phyloP scores from a whole-genome alignment of 2,329 filamentous ascomycete genomes.

The Alternaria sp. region DNA sequence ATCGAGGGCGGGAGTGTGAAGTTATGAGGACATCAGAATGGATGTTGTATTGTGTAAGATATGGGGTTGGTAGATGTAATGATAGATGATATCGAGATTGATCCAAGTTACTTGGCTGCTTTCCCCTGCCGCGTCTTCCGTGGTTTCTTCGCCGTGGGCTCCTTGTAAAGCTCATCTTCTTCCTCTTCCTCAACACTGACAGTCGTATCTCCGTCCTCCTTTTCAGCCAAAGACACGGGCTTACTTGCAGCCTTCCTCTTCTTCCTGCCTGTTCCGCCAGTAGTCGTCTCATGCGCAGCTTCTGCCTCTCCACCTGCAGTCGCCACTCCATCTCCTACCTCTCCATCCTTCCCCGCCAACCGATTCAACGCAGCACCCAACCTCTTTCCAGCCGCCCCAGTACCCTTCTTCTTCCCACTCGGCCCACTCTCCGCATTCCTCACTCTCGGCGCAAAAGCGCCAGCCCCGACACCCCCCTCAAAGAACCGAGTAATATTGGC shows the following conservation, averaged over 20 bases:
- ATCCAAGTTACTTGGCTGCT: background rate
- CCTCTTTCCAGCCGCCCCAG: constrained; percentile 39
- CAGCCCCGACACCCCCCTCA: constrained; percentile 73
- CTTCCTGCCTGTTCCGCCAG: constrained; percentile 14
- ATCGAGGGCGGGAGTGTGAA: constrained; percentile 38
- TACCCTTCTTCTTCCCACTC: constrained; percentile 58
- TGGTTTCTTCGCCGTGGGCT: constrained; percentile 39
- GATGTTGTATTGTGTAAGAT: background rate
- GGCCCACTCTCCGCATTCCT: constrained; percentile 59
- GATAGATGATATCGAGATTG: background rate
- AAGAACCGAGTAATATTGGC: constrained; percentile 96
- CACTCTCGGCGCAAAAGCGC: constrained; percentile 75
- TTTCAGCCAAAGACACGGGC: constrained; percentile 13
- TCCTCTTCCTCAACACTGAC: constrained; percentile 23
- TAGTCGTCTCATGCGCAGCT: constrained; percentile 12
- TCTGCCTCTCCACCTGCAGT: constrained; percentile 28
- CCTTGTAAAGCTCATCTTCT: constrained; percentile 33
- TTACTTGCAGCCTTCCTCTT: constrained; percentile 30
- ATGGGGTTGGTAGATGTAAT: background rate
- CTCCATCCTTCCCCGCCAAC: constrained; percentile 36
- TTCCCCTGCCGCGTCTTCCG: constrained; percentile 23
- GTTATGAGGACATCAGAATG: constrained; percentile 22
- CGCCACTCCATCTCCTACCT: constrained; percentile 22
- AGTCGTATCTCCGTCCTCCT: constrained; percentile 17
- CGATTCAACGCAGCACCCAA: constrained; percentile 42